Percentiles rank a stretch among this genome's conserved stretches.
phyloP scores from a whole-genome alignment of 2,329 filamentous ascomycete species.

The Plectosphaerella cucumerina region DNA sequence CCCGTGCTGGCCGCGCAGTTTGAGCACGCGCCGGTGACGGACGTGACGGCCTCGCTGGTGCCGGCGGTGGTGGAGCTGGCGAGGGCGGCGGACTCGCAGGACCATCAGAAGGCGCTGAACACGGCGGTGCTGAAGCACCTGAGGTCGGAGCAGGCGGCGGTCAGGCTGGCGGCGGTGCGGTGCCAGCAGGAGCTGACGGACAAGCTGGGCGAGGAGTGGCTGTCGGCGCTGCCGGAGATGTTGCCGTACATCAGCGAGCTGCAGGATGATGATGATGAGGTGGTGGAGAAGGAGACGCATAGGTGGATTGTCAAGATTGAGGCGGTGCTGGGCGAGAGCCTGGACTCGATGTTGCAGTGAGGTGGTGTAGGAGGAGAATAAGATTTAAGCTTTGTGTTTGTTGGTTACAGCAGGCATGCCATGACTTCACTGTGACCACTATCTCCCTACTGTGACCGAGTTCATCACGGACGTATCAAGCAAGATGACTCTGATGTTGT shows the following conservation, averaged over 20 bases:
- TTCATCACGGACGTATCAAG: too few relatives aligned
- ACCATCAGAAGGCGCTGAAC: slow-evolving; percentile 91
- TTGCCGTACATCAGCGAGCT: slow-evolving; percentile 92
- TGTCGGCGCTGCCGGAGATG: slow-evolving; percentile 89
- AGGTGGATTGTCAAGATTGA: slow-evolving; percentile 91
- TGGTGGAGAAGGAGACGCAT: slow-evolving; percentile 83
- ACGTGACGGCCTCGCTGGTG: slow-evolving; percentile 52
- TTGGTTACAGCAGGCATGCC: background rate
- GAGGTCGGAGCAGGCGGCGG: slow-evolving; percentile 64
- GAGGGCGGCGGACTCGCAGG: slow-evolving; percentile 73
- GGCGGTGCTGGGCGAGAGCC: slow-evolving; percentile 79
- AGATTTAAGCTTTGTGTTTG: background rate
- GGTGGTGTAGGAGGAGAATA: slow-evolving; percentile 20
- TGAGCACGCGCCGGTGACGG: slow-evolving; percentile 37
- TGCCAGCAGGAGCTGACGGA: slow-evolving; percentile 78
- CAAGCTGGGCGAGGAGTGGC: slow-evolving; percentile 86
- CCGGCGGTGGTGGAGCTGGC: slow-evolving; percentile 78
- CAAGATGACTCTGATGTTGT: too few relatives aligned
- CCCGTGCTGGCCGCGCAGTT: slow-evolving; percentile 67
- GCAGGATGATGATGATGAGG: slow-evolving; percentile 94
- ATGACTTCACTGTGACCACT: background rate
- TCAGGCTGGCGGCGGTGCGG: slow-evolving; percentile 77
- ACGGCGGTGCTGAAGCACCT: slow-evolving; percentile 71
- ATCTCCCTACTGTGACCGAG: too few relatives aligned
- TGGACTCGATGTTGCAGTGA: slow-evolving; percentile 89